phyloP scores from a whole-genome alignment of 75 land plant species.

The Larix kaempferi region DNA sequence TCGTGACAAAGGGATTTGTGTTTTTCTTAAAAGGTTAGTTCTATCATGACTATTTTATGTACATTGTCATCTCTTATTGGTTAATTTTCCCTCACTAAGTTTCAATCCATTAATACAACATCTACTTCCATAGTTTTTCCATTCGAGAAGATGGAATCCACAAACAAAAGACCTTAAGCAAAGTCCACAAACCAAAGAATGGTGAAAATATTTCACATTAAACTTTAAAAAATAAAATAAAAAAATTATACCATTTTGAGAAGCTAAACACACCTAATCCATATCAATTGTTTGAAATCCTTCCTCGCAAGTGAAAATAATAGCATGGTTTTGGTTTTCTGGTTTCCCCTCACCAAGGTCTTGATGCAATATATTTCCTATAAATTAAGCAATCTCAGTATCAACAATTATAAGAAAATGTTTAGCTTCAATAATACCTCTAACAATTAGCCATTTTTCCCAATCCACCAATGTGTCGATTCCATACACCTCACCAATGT shows the following conservation, averaged over 20 bases:
- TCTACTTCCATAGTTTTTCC: too few relatives aligned
- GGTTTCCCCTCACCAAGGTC: too few relatives aligned
- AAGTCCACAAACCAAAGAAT: too few relatives aligned
- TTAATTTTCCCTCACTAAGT: too few relatives aligned
- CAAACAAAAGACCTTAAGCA: too few relatives aligned
- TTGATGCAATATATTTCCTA: slow-evolving; percentile 89
- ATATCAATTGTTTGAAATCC: slow-evolving; percentile 88
- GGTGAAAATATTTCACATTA: not conserved
- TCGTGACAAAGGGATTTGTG: too few relatives aligned
- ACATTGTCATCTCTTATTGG: too few relatives aligned
- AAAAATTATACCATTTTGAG: not conserved
- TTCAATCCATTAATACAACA: too few relatives aligned
- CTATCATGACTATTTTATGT: too few relatives aligned
- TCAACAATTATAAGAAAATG: not conserved
- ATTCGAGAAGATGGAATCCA: too few relatives aligned
- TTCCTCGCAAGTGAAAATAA: slow-evolving; percentile 87
- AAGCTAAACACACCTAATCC: slow-evolving; percentile 62
- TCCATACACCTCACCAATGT: not conserved
- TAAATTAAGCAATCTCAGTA: not conserved
- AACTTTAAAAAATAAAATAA: not conserved
- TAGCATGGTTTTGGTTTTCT: too few relatives aligned
- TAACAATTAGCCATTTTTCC: not conserved
- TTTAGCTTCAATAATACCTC: not conserved
- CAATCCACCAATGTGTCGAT: not conserved
- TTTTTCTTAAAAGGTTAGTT: too few relatives aligned